phyloP scores from a whole-genome alignment of 1,139 yeast species.

The Wickerhamiella pararugosa region DNA sequence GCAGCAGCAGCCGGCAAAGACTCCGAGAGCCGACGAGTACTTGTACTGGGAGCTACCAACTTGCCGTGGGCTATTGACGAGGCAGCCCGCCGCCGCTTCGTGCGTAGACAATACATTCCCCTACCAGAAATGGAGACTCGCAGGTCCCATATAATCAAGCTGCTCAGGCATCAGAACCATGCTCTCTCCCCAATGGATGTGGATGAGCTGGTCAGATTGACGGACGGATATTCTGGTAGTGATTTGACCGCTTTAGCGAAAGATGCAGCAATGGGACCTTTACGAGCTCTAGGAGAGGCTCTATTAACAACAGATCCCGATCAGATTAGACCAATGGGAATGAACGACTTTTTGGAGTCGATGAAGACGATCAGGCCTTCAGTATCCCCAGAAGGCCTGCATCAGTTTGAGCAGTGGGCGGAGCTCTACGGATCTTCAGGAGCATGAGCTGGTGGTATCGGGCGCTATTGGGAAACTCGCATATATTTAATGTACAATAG shows the following conservation, averaged over 20 bases:
- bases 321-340: constrained; percentile 62
- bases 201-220: constrained; percentile 41
- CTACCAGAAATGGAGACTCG: constrained; percentile 82
- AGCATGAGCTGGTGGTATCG: constrained; percentile 30
- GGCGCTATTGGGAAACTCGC: neutral
- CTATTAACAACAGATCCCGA: constrained; percentile 74
- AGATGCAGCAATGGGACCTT: constrained; percentile 98
- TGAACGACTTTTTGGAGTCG: constrained; percentile 65
- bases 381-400: constrained; percentile 72
- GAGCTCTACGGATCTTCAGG: constrained; percentile 81
- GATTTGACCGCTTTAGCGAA: constrained; percentile 92
- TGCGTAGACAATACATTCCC: constrained; percentile 85
- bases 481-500: neutral
- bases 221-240: constrained; percentile 81
- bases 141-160: constrained; percentile 50
- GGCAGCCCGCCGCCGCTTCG: constrained; percentile 93
- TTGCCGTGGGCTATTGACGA: constrained; percentile 98
- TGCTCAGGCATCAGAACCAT: constrained; percentile 64
- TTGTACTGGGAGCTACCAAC: constrained; percentile 91
- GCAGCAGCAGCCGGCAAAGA: constrained; percentile 66
- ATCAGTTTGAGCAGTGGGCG: constrained; percentile 83
- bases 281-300: constrained; percentile 79
- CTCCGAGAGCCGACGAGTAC: constrained; percentile 57
- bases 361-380: constrained; percentile 80
- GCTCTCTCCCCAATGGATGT: constrained; percentile 47